Percentiles rank a stretch among this genome's conserved stretches.
Evolutionary conservation across 805 yeast species (phyloP).

Genomic region (Starmerella riodocensis): DNA sequence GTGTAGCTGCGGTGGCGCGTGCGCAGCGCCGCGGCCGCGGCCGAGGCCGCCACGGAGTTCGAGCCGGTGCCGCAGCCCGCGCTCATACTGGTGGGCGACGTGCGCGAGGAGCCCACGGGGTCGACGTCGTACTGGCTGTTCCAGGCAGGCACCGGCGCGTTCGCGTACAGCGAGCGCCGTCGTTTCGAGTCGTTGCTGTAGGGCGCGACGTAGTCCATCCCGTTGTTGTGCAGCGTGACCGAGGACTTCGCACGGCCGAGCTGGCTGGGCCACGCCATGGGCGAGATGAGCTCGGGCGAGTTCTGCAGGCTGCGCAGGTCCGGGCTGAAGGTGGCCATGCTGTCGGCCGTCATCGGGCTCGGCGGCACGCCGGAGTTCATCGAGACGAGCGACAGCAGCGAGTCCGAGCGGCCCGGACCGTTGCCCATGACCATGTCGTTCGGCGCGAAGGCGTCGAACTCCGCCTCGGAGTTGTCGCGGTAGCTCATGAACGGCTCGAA

Average conservation of each 20-base stretch:
- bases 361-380: slow-evolving; percentile 8
- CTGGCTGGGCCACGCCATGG: slow-evolving; percentile 5
- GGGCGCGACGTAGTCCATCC: not conserved
- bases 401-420: slow-evolving; percentile 4
- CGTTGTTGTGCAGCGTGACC: not conserved
- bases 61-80: not conserved
- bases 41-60: slow-evolving; percentile 16
- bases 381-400: slow-evolving; percentile 6
- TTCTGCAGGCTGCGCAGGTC: slow-evolving; percentile 4
- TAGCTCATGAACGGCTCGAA: not conserved
- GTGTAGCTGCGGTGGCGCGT: slow-evolving; percentile 15
- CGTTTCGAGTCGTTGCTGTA: slow-evolving; percentile 10
- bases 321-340: slow-evolving; percentile 2
- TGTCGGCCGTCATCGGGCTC: slow-evolving; percentile 7
- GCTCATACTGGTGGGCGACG: not conserved
- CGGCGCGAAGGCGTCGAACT: not conserved
- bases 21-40: slow-evolving; percentile 17
- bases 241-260: slow-evolving; percentile 9
- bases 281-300: slow-evolving; percentile 7
- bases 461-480: not conserved
- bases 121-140: slow-evolving; percentile 1
- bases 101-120: not conserved
- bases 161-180: slow-evolving; percentile 15
- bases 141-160: slow-evolving; percentile 10
- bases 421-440: not conserved